Base-by-base conservation (phyloP, 345 rosid species). In the Ceriops decandra region DNA sequence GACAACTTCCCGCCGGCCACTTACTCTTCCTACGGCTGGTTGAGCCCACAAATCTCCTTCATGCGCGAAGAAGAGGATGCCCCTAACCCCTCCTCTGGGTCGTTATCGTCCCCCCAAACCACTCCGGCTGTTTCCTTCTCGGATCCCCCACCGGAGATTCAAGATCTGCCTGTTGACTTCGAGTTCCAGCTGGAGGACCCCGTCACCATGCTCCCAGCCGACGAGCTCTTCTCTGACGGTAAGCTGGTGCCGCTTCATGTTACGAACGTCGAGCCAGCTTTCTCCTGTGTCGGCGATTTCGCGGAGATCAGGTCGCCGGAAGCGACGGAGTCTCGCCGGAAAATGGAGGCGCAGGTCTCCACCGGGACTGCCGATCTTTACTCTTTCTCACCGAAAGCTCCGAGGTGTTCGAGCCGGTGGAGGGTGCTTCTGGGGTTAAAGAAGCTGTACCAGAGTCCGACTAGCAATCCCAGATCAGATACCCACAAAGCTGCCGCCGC, bases 321-420 rank as follows among this genome's bases (percentile, higher is more conserved):
- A 19, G 36, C 58, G 47, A 63, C 5, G 4, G 85, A 72, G 52
- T 70, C 85, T 60, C 70, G 83, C 52, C 84, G 82, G 46, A 72
- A 72, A 52, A 51, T 66, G 75, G 81, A 79, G 60, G 69, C 62
- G 73, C 90, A 78, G 56, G 68, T 84, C 36, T 79, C 86, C 1
- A 65, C 82, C 7, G 16, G 49, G 49, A 66, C 69, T 28, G 90
- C 36, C 36, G 36, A 90, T 68, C 68, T 70, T 31, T 79, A 77
- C 64, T 65, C 80, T 64, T 87, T 88, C 58, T 89, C 97, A 1
- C 96, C 93, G 0, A 90, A 90, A 51, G 96, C 96, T 4, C 97
- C 96, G 1, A 63, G 93, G 67, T 90, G 96, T 63, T 91, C 99
- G 1, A 85, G 98, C 74, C 83, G 98, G n/a, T 93, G 96, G 98